Conservation (phyloP, 768 basidiomycete species). For the Amanita molliuscula region DNA sequence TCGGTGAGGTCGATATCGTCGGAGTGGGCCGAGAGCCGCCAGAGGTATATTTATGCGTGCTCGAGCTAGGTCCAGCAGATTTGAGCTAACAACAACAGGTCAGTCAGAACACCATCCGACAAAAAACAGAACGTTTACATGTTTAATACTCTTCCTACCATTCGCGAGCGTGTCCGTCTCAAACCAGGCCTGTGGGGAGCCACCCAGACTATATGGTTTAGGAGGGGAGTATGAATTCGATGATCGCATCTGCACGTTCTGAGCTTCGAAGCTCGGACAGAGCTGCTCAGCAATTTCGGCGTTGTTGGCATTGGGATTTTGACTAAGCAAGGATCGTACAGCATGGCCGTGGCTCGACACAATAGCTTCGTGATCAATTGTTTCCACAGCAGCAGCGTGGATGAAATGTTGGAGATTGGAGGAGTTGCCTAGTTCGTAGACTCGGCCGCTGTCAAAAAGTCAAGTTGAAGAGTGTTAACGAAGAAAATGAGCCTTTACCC, state of each 20-base stretch:
- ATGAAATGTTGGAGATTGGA: slow-evolving; percentile 20
- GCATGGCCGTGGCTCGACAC: slow-evolving; percentile 18
- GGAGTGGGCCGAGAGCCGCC: neutral
- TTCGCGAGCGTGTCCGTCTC: neutral
- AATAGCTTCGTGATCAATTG: slow-evolving; percentile 14
- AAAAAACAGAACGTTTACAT: neutral
- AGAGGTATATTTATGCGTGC: neutral
- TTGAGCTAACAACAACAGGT: neutral
- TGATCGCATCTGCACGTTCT: slow-evolving; percentile 15
- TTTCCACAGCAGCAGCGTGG: slow-evolving; percentile 19
- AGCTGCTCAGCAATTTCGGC: neutral
- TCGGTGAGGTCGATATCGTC: neutral
- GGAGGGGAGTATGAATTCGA: no score
- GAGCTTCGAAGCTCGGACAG: slow-evolving; percentile 9
- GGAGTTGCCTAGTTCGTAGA: slow-evolving; percentile 19
- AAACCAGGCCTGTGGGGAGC: neutral
- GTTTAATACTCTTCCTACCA: neutral
- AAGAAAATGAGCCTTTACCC: neutral
- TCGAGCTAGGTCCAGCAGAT: neutral
- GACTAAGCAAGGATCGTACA: slow-evolving; percentile 15
- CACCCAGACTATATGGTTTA: no score
- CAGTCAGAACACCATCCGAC: neutral
- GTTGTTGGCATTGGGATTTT: slow-evolving; percentile 11
- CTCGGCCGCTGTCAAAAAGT: slow-evolving; percentile 12
- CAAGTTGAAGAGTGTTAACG: neutral